These are phyloP conservation scores for Fusarium penzigii DNA, from an alignment of 2,329 filamentous ascomycete genomes.

Conservation along the genomic window DNA sequence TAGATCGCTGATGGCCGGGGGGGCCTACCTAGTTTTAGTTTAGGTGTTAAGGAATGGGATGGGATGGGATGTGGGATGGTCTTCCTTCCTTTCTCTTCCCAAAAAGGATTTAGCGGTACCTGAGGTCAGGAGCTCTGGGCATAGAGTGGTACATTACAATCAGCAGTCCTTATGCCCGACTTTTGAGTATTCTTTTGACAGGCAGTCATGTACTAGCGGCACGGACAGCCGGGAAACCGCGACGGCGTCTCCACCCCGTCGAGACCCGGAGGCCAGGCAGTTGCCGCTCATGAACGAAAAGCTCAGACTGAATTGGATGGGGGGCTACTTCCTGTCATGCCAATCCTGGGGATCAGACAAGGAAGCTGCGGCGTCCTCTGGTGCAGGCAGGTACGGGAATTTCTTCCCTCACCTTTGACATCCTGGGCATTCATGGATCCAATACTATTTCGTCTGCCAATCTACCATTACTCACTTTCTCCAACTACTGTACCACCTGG, in stretches of 20 bases:
- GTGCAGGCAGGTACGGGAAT: not conserved
- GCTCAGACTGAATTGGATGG: not conserved
- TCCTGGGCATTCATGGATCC: too few species aligned
- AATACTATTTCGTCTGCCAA: too few species aligned
- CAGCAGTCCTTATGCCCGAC: too few species aligned
- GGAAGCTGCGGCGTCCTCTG: not conserved
- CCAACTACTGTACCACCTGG: too few species aligned
- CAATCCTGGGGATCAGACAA: too few species aligned
- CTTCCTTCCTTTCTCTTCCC: too few species aligned
- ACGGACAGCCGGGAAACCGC: slow-evolving; percentile 21
- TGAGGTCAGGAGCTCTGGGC: too few species aligned
- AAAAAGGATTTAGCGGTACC: too few species aligned
- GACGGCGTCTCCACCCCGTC: slow-evolving; percentile 21
- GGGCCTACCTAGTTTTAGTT: not conserved
- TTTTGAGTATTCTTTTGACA: slow-evolving; percentile 14
- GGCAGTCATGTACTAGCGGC: slow-evolving; percentile 12
- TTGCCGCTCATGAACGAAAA: slow-evolving; percentile 9
- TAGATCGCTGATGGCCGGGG: slow-evolving; percentile 6
- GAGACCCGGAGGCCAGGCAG: slow-evolving; percentile 17
- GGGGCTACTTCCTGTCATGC: not conserved
- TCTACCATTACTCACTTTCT: too few species aligned
- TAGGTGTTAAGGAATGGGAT: not conserved
- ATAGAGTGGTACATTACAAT: too few species aligned
- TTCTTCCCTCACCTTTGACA: too few species aligned
- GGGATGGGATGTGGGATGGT: not conserved